These are phyloP conservation scores for Pistacia vera DNA, from an alignment of 345 rosid genomes.

Conservation along the genomic window DNA sequence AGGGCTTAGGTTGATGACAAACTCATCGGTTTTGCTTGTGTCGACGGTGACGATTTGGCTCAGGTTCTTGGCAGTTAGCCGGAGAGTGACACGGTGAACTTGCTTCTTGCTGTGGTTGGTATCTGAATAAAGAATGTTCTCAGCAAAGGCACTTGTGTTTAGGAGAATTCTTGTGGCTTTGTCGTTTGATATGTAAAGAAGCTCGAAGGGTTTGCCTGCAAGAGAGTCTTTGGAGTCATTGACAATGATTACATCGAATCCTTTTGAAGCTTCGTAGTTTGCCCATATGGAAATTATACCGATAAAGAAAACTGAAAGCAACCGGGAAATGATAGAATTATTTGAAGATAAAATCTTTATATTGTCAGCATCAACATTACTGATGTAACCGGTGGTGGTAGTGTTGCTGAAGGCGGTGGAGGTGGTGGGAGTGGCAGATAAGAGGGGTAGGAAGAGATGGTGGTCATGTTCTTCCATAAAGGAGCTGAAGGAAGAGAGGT, in stretches of 20 bases:
- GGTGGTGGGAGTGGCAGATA: conserved; percentile 17
- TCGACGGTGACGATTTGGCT: conserved; percentile 14
- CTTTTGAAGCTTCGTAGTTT: conserved; percentile 55
- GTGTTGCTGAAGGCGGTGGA: not conserved
- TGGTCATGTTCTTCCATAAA: conserved; percentile 31
- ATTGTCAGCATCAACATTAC: not conserved
- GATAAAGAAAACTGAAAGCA: conserved; percentile 32
- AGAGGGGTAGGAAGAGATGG: conserved; percentile 35
- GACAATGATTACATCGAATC: conserved; percentile 42
- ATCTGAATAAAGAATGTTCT: conserved; percentile 39
- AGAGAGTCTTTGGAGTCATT: conserved; percentile 40
- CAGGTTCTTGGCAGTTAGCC: conserved; percentile 13
- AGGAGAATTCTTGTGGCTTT: conserved; percentile 48
- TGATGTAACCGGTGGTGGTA: not conserved
- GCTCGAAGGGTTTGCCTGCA: conserved; percentile 40
- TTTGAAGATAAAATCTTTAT: conserved; percentile 3
- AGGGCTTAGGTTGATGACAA: conserved; percentile 40
- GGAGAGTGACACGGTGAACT: conserved; percentile 42
- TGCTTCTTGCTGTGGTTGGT: conserved; percentile 24
- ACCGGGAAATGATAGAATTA: conserved; percentile 33
- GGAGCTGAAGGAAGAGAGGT: not conserved
- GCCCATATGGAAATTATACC: conserved; percentile 65
- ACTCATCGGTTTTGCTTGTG: conserved; percentile 28
- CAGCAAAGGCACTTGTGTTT: conserved; percentile 38
- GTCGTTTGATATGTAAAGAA: conserved; percentile 59